Percentiles rank a stretch among this genome's conserved stretches.
These are phyloP conservation scores for Penicillium hordei DNA, from an alignment of 2,329 filamentous ascomycete species.

Conservation along the genomic window DNA sequence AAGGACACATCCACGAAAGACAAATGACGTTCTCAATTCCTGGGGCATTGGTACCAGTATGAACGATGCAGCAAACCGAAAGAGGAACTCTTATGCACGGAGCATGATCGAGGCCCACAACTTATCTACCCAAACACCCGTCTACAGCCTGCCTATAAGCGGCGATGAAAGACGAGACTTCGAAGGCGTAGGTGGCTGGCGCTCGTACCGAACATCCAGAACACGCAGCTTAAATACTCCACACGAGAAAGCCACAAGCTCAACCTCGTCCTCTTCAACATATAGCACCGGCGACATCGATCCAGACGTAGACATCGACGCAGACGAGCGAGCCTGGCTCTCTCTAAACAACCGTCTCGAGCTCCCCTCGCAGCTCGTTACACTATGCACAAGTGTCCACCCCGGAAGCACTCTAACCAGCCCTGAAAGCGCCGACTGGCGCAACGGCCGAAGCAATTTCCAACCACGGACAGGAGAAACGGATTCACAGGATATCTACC, in stretches of 20 bases:
- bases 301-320: conserved; percentile 15
- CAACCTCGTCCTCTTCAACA: conserved; percentile 26
- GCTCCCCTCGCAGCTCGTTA: conserved; percentile 35
- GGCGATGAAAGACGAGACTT: conserved; percentile 43
- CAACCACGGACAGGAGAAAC: conserved; percentile 12
- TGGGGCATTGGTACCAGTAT: conserved; percentile 4
- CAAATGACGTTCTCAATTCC: conserved; percentile 12
- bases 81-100: conserved; percentile 18
- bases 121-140: conserved; percentile 13
- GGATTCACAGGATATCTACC: background rate
- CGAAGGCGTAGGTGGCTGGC: conserved; percentile 47
- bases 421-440: conserved; percentile 7
- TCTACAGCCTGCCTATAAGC: conserved; percentile 29
- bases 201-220: conserved; percentile 21
- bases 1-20: conserved; percentile 9
- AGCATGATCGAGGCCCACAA: conserved; percentile 25
- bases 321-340: conserved; percentile 41
- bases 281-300: conserved; percentile 25
- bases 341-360: conserved; percentile 41
- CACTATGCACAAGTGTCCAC: conserved; percentile 14
- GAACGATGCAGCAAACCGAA: conserved; percentile 9
- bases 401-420: conserved; percentile 11
- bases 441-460: background rate
- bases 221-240: conserved; percentile 11
- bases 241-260: conserved; percentile 22